These are phyloP conservation scores for Beauveria brongniartii DNA, from an alignment of 2,329 filamentous ascomycete genomes.

Conservation along the genomic window DNA sequence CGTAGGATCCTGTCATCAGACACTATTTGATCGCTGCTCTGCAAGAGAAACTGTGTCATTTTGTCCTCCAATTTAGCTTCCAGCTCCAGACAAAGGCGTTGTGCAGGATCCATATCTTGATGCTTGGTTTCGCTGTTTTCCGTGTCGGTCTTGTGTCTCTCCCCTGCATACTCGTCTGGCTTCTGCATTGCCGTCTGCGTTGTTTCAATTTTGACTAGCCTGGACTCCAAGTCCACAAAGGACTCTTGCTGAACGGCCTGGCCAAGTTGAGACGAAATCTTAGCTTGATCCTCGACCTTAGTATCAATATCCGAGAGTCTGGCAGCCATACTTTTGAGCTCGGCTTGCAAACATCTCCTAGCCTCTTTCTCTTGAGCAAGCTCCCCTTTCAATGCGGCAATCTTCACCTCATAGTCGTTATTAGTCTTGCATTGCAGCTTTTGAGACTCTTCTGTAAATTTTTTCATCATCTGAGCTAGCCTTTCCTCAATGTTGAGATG, in stretches of 20 bases:
- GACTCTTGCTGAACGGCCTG: not conserved
- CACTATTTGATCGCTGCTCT: not conserved
- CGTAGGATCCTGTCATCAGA: not conserved
- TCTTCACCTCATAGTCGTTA: not conserved
- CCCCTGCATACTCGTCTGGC: not conserved
- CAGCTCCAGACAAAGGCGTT: not conserved
- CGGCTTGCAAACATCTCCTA: not conserved
- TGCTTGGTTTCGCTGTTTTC: not conserved
- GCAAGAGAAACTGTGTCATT: not conserved
- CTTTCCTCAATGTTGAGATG: not conserved
- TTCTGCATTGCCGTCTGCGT: not conserved
- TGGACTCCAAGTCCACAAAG: not conserved
- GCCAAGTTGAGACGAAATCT: not conserved
- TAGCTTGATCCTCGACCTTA: not conserved
- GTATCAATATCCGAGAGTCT: not conserved
- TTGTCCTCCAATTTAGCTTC: not conserved
- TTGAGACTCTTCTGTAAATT: not conserved
- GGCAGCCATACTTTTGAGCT: not conserved
- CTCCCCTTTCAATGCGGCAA: not conserved
- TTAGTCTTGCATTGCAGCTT: not conserved
- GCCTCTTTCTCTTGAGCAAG: not conserved
- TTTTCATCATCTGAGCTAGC: not conserved
- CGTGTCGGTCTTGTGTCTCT: not conserved
- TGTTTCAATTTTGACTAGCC: not conserved
- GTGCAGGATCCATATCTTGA: not conserved